Base-by-base conservation (phyloP, 148 eudicot genomes). In the Spergularia bocconei region DNA sequence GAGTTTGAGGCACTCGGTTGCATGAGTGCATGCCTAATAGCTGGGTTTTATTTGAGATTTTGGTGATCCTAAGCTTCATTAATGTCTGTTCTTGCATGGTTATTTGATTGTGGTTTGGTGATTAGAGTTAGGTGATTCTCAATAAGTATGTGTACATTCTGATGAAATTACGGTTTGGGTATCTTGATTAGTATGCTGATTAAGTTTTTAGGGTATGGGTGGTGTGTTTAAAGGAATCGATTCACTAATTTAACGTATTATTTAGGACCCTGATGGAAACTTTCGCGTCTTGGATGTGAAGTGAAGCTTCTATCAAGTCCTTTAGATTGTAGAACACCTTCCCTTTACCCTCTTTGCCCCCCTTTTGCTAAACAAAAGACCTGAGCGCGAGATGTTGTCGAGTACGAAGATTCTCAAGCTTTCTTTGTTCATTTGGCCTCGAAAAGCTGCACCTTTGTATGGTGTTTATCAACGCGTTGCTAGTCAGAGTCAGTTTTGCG, bases 341-440 rank as follows among this genome's bases (percentile, higher is more conserved):
- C 54, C 41, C 11, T 39, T 12, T 55, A 19, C n/a, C 38, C 8
- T 36, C n/a, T 66, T 60, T 20, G 52, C 58, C n/a, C 63, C 8
- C 9, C 39, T 11, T 21, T 23, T 44, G 11, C 41, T 39, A 53
- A 38, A 7, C 72, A 13, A 54, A 56, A 23, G 39, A 63, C 66
- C 20, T 19, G 55, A 63, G 53, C 20, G 57, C 71, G 15, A 52
- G 20, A 80, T 80, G 83, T 63, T 72, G 17, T 67, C 29, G 2
- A 54, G 73, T 66, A 41, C 36, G 36, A 76, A 65, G 63, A 20
- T 80, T 72, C 50, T 71, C 72, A 67, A 60, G 73, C 33, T 33
- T 50, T 51, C 69, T 59, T 13, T 41, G 21, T 39, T 52, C 12
- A 25, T 66, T 50, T 66, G 79, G 77, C 73, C 60, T 57, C 79